Evolutionary conservation across 129 eudicot species (phyloP).

Genomic region (Artemisia annua): DNA sequence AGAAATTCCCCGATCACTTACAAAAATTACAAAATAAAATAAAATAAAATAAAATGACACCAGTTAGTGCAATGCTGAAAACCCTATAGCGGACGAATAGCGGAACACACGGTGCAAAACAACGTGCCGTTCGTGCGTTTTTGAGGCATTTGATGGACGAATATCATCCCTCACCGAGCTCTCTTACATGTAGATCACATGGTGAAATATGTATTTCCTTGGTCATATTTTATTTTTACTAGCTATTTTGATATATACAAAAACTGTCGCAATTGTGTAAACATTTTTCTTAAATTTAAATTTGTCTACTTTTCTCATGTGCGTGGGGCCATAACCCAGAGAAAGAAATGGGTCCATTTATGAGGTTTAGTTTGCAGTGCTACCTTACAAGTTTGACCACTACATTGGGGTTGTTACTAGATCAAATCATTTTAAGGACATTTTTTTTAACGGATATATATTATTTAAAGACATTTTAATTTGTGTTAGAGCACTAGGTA

Average conservation of each 20-base stretch:
- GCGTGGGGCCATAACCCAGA: conserved; percentile 31
- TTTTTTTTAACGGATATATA: too few relatives aligned
- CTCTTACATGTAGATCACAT: background rate
- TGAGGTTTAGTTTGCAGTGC: conserved; percentile 42
- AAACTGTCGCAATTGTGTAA: conserved; percentile 6
- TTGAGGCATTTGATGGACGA: too few relatives aligned
- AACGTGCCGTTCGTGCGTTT: too few relatives aligned
- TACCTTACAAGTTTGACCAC: conserved; percentile 50
- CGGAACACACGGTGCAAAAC: too few relatives aligned
- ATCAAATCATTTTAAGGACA: conserved; percentile 37
- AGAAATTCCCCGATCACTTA: too few relatives aligned
- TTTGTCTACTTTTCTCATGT: conserved; percentile 39
- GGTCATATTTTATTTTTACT: conserved; percentile 8
- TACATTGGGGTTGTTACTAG: conserved; percentile 41
- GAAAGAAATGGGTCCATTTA: conserved; percentile 35
- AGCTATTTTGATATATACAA: conserved; percentile 13
- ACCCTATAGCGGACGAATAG: too few relatives aligned
- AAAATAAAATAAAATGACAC: too few relatives aligned
- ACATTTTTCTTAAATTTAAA: conserved; percentile 26
- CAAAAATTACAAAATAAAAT: too few relatives aligned
- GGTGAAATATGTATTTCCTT: conserved; percentile 3
- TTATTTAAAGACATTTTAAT: too few relatives aligned
- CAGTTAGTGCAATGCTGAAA: too few relatives aligned
- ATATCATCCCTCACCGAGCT: too few relatives aligned
- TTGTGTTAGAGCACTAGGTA: too few relatives aligned